Conservation (phyloP, 164 flowering plant genomes). For the Sedum album region DNA sequence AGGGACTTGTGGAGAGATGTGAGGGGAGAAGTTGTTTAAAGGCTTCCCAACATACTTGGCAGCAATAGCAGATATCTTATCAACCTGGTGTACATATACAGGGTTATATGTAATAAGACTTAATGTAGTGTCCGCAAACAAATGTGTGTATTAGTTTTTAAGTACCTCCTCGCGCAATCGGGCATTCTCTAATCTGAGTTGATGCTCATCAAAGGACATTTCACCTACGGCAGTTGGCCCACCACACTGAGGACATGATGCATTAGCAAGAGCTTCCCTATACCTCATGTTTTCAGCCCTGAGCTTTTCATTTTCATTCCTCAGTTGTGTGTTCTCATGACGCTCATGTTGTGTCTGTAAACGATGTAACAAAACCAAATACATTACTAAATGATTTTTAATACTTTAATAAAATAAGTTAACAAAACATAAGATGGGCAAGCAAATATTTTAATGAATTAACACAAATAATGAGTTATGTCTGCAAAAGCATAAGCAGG, state of each 20-base stretch:
- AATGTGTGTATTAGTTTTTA: neutral
- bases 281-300: conserved; percentile 65
- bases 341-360: conserved; percentile 75
- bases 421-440: neutral
- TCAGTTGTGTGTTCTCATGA: conserved; percentile 61
- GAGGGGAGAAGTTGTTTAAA: conserved; percentile 28
- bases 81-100: conserved; percentile 31
- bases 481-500: neutral
- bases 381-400: neutral
- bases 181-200: conserved; percentile 68
- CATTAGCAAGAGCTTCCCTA: conserved; percentile 61
- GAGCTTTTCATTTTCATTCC: conserved; percentile 69
- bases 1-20: conserved; percentile 27
- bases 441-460: neutral
- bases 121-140: neutral
- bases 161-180: conserved; percentile 70
- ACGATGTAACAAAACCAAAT: neutral
- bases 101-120: neutral
- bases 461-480: neutral
- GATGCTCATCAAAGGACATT: conserved; percentile 74
- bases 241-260: conserved; percentile 74
- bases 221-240: conserved; percentile 69
- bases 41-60: conserved; percentile 71
- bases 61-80: conserved; percentile 59
- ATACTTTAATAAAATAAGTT: no score